A percentile compares a stretch with the other conserved stretches of the same genome.
Conservation (phyloP, 257 asterid genomes). For the Nicotiana otophora region DNA sequence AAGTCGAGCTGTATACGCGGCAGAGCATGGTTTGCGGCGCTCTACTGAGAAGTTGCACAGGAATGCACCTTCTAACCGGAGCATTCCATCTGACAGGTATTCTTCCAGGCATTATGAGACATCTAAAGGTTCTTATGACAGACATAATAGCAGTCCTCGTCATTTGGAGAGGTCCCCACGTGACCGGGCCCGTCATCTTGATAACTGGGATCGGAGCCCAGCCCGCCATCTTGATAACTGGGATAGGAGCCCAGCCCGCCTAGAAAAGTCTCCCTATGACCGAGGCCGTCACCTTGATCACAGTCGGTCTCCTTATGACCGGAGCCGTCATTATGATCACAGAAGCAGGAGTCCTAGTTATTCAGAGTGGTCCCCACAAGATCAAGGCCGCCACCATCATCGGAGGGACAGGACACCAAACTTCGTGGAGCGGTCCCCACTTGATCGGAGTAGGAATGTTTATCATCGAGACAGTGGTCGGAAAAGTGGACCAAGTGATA, state of each 20-base stretch:
- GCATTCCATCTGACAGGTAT: conserved; percentile 59
- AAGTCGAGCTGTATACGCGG: conserved; percentile 39
- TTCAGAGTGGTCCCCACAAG: conserved; percentile 60
- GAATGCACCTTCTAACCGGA: conserved; percentile 43
- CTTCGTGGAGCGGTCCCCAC: conserved; percentile 56
- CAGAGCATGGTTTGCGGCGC: conserved; percentile 59
- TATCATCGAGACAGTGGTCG: conserved; percentile 39
- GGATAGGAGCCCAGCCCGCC: conserved; percentile 49
- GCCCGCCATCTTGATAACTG: conserved; percentile 43
- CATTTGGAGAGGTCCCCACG: conserved; percentile 72
- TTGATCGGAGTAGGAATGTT: conserved; percentile 45
- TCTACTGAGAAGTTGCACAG: conserved; percentile 45
- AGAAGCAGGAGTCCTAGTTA: conserved; percentile 67
- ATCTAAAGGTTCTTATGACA: conserved; percentile 53
- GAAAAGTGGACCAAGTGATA: conserved; percentile 52
- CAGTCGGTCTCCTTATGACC: conserved; percentile 77
- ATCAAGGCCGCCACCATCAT: conserved; percentile 56
- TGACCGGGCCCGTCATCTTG: conserved; percentile 50
- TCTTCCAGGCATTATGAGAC: conserved; percentile 69
- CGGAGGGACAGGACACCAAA: conserved; percentile 60
- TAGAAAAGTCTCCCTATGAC: conserved; percentile 46
- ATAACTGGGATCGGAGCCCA: conserved; percentile 52
- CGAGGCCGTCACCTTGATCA: conserved; percentile 40
- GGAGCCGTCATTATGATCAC: conserved; percentile 55
- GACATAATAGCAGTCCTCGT: conserved; percentile 63